phyloP scores from a whole-genome alignment of 2,329 filamentous ascomycete genomes.

The Fusarium agapanthi region DNA sequence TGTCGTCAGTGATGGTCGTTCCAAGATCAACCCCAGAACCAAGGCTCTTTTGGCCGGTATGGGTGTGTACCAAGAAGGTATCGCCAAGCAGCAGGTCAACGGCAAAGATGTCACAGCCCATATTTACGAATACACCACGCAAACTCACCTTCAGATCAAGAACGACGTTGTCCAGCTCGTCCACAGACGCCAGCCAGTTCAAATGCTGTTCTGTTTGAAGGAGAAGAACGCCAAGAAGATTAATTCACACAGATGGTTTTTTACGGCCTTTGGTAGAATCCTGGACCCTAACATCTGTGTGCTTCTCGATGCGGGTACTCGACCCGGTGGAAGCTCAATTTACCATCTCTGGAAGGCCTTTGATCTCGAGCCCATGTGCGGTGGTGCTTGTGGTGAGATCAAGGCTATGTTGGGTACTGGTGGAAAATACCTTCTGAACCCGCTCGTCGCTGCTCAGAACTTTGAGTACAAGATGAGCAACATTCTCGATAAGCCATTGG shows the following conservation, averaged over 20 bases:
- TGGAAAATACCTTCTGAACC: slow-evolving; percentile 90
- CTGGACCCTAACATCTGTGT: slow-evolving; percentile 97
- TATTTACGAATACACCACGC: slow-evolving; percentile 94
- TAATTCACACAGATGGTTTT: slow-evolving; percentile 99
- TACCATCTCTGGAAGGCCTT: slow-evolving; percentile 99
- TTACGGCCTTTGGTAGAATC: slow-evolving; percentile 92
- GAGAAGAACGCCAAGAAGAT: slow-evolving; percentile 99
- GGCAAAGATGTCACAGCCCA: slow-evolving; percentile 95
- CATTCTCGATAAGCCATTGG: slow-evolving; percentile 95
- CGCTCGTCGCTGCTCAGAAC: slow-evolving; percentile 94
- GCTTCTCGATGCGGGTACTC: slow-evolving; percentile 93
- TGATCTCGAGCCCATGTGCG: slow-evolving; percentile 96
- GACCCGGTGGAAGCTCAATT: slow-evolving; percentile 91
- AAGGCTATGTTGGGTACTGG: slow-evolving; percentile 92
- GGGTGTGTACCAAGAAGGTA: slow-evolving; percentile 97
- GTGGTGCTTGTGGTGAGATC: slow-evolving; percentile 97
- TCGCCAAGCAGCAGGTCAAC: slow-evolving; percentile 98
- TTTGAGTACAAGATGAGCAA: slow-evolving; percentile 99
- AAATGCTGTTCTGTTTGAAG: slow-evolving; percentile 97
- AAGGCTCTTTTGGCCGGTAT: slow-evolving; percentile 89
- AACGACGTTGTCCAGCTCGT: slow-evolving; percentile 87
- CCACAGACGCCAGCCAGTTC: slow-evolving; percentile 87
- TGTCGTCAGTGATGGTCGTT: slow-evolving; percentile 94
- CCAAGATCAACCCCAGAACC: slow-evolving; percentile 94
- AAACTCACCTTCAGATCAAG: slow-evolving; percentile 88